Conservation (phyloP, 371 early-diverging fungal species). For the Lichtheimia ramosa region DNA sequence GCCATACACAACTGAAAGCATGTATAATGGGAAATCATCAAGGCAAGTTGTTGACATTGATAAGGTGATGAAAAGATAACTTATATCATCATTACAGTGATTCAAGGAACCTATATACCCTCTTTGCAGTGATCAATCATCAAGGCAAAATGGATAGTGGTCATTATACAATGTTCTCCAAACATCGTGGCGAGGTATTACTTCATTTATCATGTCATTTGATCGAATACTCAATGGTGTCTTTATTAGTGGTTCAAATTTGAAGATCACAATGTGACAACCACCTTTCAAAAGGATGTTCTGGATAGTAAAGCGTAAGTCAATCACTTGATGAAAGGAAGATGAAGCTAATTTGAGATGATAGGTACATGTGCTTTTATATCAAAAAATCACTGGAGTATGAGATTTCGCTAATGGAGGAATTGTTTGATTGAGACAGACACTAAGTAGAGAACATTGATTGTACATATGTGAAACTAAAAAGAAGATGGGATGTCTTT, state of each 20-base stretch:
- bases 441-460: not conserved
- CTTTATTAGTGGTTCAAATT: conserved; percentile 82
- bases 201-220: not conserved
- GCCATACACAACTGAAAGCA: conserved; percentile 72
- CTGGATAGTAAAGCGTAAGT: conserved; percentile 76
- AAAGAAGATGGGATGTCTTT: not conserved
- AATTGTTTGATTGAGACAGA: conserved; percentile 12
- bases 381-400: conserved; percentile 72
- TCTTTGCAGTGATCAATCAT: conserved; percentile 93
- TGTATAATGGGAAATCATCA: conserved; percentile 1
- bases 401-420: conserved; percentile 14
- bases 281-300: conserved; percentile 73
- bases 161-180: conserved; percentile 88
- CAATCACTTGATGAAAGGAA: not conserved
- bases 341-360: conserved; percentile 2
- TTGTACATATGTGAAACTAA: not conserved
- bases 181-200: conserved; percentile 73
- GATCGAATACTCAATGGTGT: not conserved
- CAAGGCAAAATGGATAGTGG: conserved; percentile 91
- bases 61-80: no score
- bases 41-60: no score
- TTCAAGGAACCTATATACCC: conserved; percentile 68
- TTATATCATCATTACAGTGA: not conserved
- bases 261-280: conserved; percentile 84
- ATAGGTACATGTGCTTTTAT: conserved; percentile 90